These are phyloP conservation scores for Pogostemon cablin DNA, from an alignment of 257 asterid species.

Conservation along the genomic window DNA sequence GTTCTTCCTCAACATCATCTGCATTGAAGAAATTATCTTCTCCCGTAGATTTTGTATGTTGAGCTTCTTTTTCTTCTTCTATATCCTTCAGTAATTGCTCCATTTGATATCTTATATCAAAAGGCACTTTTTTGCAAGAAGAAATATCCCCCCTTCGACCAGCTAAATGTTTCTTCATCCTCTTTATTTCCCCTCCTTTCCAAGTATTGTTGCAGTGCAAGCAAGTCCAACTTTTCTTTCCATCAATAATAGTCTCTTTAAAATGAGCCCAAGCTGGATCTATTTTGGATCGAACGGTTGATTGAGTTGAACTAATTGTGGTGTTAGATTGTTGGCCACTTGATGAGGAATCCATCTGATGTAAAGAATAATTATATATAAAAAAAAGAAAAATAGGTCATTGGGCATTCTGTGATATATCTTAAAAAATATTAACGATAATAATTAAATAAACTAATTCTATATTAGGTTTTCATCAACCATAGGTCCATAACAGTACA, in stretches of 20 bases:
- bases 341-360: not conserved
- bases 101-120: not conserved
- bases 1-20: not conserved
- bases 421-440: no score
- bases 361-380: no score
- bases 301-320: not conserved
- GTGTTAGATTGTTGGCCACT: not conserved
- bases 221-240: conserved; percentile 11
- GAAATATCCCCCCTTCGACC: not conserved
- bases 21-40: not conserved
- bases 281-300: not conserved
- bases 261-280: not conserved
- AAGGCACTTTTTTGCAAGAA: not conserved
- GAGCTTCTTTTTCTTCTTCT: not conserved
- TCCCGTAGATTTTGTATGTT: not conserved
- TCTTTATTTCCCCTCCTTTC: not conserved
- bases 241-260: not conserved
- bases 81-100: not conserved
- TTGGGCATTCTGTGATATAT: no score
- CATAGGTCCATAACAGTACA: no score
- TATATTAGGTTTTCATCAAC: no score
- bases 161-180: conserved; percentile 12
- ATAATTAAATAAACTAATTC: no score
- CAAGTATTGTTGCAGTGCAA: conserved; percentile 7
- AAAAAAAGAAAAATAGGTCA: no score